Evolutionary conservation across 163 green algal genomes (phyloP), one percentile per base, ranked within the genome.

Genomic region (Scenedesmus sp.): DNA sequence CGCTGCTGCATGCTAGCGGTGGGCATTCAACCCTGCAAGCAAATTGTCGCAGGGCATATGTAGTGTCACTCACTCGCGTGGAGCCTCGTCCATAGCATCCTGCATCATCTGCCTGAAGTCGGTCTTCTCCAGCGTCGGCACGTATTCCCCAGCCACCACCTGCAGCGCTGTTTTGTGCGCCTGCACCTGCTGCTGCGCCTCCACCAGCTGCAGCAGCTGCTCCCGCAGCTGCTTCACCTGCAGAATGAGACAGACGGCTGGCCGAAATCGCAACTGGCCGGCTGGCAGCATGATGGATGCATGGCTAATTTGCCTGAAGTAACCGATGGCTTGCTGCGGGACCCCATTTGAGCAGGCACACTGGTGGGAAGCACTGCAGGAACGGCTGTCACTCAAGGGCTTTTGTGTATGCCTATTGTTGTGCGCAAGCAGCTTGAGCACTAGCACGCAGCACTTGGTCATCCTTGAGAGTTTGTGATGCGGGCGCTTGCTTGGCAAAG

Each of bases 181-280:
- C 13, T 84, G 20, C 6, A 85, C 30, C 20, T 90, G 35, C n/a
- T 73, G 43, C 85, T 90, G 42, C n/a, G 30, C n/a, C 3, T 84
- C 5, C 4, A 90, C 72, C 6, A 90, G 46, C 15, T 40, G 13
- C 46, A 90, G 46, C n/a, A 90, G 40, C 85, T 90, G 70, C 46
- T 90, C 46, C 9, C 85, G 85, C 16, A 90, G 85, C 33, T 85
- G 56, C 20, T 26, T 40, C 26, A 85, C n/a, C 85, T 88, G 56
- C 53, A 88, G 40, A 33, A 37, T 18, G n/a, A n/a, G n/a, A n/a
- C n/a, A n/a, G n/a, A n/a, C n/a, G n/a, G 49, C 49, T 56, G 49
- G 49, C 49, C n/a, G n/a, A n/a, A n/a, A n/a, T n/a, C n/a, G n/a
- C n/a, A n/a, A n/a, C n/a, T n/a, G n/a, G n/a, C n/a, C n/a, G n/a